Conservation (phyloP, 441 rosid species). For the Gossypium laxum region DNA sequence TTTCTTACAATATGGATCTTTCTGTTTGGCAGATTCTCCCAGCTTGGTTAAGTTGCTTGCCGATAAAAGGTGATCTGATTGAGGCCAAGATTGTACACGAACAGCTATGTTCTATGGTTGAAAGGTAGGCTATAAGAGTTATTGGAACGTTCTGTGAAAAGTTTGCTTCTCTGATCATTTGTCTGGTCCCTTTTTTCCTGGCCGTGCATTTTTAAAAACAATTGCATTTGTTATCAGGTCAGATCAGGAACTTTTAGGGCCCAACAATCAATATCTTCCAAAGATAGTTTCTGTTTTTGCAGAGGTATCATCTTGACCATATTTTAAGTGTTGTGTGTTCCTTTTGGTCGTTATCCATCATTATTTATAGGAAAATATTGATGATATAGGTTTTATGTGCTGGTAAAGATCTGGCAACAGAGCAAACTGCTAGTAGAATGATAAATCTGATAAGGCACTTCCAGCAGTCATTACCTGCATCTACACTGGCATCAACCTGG, state of each 20-base stretch:
- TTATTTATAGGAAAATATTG: background rate
- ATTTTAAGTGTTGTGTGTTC: background rate
- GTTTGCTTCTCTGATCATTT: background rate
- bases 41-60: conserved; percentile 56
- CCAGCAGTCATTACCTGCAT: conserved; percentile 42
- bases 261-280: conserved; percentile 40
- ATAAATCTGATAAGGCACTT: conserved; percentile 40
- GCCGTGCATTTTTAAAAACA: background rate
- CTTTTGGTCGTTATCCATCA: background rate
- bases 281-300: conserved; percentile 45
- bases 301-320: conserved; percentile 28
- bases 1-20: background rate
- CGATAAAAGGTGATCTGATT: conserved; percentile 42
- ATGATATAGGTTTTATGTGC: conserved; percentile 35
- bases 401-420: conserved; percentile 34
- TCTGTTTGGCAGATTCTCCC: conserved; percentile 35
- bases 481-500: conserved; percentile 45
- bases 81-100: conserved; percentile 58
- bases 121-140: conserved; percentile 27
- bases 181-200: background rate
- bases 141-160: background rate
- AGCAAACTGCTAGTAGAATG: conserved; percentile 43
- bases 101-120: conserved; percentile 58
- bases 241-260: conserved; percentile 34
- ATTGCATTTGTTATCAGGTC: conserved; percentile 30